phyloP scores from a whole-genome alignment of 352 stramenopile genomes.

The Thalassiosira exigua region DNA sequence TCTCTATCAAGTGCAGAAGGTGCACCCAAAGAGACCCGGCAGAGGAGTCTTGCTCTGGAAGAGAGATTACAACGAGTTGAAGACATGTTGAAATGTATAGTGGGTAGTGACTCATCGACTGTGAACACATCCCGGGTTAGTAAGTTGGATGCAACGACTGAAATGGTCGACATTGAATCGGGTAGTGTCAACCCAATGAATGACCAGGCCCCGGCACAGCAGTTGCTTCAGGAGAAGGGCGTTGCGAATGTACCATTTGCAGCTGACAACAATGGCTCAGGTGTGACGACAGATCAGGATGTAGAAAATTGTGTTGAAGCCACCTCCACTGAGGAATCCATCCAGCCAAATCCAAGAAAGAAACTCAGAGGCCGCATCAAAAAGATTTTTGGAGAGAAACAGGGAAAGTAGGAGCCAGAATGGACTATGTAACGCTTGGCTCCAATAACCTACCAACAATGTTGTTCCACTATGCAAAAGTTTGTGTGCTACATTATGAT shows the following conservation, averaged over 20 bases:
- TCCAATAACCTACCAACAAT: too few species aligned
- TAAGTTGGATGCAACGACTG: neutral
- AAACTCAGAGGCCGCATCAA: neutral
- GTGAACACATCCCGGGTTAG: neutral
- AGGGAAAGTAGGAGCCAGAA: neutral
- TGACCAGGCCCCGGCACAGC: slow-evolving; percentile 7
- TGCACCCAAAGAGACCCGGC: neutral
- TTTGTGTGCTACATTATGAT: neutral
- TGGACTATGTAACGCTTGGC: too few species aligned
- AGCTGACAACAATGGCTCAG: slow-evolving; percentile 15
- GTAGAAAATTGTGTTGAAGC: neutral
- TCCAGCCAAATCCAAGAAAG: neutral
- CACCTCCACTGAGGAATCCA: neutral
- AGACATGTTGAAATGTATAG: slow-evolving; percentile 39
- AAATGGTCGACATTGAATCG: neutral
- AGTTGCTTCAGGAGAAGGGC: slow-evolving; percentile 38
- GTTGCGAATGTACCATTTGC: slow-evolving; percentile 45
- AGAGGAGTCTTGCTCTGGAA: slow-evolving; percentile 16
- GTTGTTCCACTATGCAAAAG: neutral
- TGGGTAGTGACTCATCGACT: slow-evolving; percentile 15
- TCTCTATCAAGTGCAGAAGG: neutral
- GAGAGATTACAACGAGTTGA: slow-evolving; percentile 50
- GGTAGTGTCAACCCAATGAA: slow-evolving; percentile 19
- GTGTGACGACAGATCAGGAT: neutral
- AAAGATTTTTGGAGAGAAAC: neutral